Evolutionary conservation across 805 yeast species (phyloP), one percentile per base, ranked within the genome.

Genomic region (Lipomyces mesembrius): DNA sequence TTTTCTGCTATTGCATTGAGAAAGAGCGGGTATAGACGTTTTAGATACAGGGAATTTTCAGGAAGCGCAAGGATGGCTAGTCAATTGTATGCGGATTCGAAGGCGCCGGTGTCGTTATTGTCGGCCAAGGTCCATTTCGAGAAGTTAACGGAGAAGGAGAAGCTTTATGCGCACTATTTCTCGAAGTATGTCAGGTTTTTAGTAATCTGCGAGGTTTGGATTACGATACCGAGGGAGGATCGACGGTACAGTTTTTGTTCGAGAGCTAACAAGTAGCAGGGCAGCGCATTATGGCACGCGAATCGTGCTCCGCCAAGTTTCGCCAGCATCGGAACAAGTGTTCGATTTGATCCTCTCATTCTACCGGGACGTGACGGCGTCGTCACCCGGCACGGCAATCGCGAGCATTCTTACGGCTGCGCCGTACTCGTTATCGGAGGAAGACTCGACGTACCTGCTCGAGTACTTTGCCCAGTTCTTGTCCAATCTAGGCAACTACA

Each of bases 221-320:
- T 25, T 25, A 27, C 32, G 32, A 29, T 29, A 29, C 7, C 32
- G 5, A 29, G 7, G 7, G 32, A 29, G 32, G 1, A 5, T n/a
- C n/a, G n/a, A n/a, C n/a, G n/a, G n/a, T n/a, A n/a, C 2, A 25
- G 2, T 2, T 25, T 25, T 25, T 25, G 27, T 25, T 29, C 32
- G 32, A 29, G 32, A 29, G 5, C 27, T 25, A 12, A 25, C 49
- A 43, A 2, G 14, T 52, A 8, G 17, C 51, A 68, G 69, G 32
- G 97, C 96, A 2, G 86, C 92, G 56, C 96, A 90, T 76, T 86
- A 86, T 79, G 97, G 97, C 51, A 84, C 95, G 11, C 82, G 95
- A 69, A 90, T 88, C 5, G 91, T 90, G 1, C 80, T 91, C 67
- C 83, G 96, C 74, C 91, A 92, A 53, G 96, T 92, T 5, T 88